Evolutionary conservation across 2,329 filamentous ascomycete genomes (phyloP), one percentile per base, ranked within the genome.

Genomic region (Aphanoascus verrucosus): DNA sequence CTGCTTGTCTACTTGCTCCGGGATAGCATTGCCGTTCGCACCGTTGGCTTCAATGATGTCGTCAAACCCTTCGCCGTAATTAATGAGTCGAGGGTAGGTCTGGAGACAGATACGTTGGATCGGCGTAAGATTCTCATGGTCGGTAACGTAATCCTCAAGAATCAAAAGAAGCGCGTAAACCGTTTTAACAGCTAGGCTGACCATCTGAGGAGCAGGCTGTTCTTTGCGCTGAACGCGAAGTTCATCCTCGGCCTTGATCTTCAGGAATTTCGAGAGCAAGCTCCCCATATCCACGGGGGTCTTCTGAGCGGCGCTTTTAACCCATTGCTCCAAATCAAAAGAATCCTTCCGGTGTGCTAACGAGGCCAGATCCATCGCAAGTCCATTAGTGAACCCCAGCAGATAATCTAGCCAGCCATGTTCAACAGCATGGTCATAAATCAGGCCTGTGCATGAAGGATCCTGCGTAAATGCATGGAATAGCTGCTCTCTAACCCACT

Each of bases 31-130:
- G n/a, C 87, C 84, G 17, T 84, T 81, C 61, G 82, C 80, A 43
- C 88, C 86, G 64, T 94, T 95, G 8, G 78, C 77, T 63, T 97
- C 88, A 59, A 98, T 90, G 41, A 97, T 83, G 54, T 93, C 86
- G 67, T 98, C 89, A 58, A 85, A 90, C 3, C 87, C 89, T 69
- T 94, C 88, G 1, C 89, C 90, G 61, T 95, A 97, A 64, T 98
- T 98, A 74, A 98, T 95, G 31, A 98, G 74, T 42, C 93, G 81
- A 6, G 93, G 94, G 62, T 97, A 98, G 1, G 86, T 85, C 54
- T 90, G 90, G 58, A 98, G 89, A 67, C 90, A 96, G 51, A 84
- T 81, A 32, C 91, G 81, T 69, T 96, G 90, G 28, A 95, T 80
- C 12, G 82, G 73, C 48, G 93, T 88, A 20, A 95, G 76, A 51